Evolutionary conservation across 1,139 yeast species (phyloP).

Genomic region (Taphrina pruni): DNA sequence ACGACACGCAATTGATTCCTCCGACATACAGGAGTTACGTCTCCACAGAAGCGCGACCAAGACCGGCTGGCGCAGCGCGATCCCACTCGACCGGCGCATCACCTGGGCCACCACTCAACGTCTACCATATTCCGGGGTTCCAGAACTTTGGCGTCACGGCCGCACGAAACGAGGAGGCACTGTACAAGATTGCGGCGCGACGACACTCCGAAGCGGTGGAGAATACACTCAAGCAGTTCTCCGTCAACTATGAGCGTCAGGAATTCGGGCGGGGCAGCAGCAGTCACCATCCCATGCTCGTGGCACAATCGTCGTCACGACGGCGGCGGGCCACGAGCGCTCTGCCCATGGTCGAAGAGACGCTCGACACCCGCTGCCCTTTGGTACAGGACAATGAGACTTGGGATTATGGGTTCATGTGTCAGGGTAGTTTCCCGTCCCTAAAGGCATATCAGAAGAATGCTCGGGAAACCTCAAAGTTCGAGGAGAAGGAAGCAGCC

Average conservation of each 20-base stretch:
- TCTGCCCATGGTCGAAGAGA: slow-evolving; percentile 8
- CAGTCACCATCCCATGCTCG: slow-evolving; percentile 23
- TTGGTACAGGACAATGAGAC: slow-evolving; percentile 19
- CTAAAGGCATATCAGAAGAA: slow-evolving; percentile 8
- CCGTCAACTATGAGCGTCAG: slow-evolving; percentile 25
- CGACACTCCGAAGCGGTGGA: slow-evolving; percentile 20
- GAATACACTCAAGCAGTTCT: slow-evolving; percentile 26
- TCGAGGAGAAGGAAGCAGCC: slow-evolving; percentile 28
- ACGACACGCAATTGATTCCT: slow-evolving; percentile 22
- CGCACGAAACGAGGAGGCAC: slow-evolving; percentile 25
- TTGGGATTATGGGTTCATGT: slow-evolving; percentile 29
- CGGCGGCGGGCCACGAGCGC: background rate
- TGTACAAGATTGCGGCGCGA: slow-evolving; percentile 23
- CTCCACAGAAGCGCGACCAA: slow-evolving; percentile 10
- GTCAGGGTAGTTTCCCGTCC: slow-evolving; percentile 18
- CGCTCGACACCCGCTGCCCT: slow-evolving; percentile 10
- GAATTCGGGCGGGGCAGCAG: slow-evolving; percentile 22
- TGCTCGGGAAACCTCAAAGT: slow-evolving; percentile 8
- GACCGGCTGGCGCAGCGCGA: background rate
- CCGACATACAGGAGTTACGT: slow-evolving; percentile 4
- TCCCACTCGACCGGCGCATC: background rate
- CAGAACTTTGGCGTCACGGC: slow-evolving; percentile 12
- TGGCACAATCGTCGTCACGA: background rate
- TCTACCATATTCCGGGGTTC: slow-evolving; percentile 14
- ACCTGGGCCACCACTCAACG: background rate